Percentiles rank a stretch among this genome's conserved stretches.
phyloP scores from a whole-genome alignment of 331 rosid genomes.

The Malus hybrid region DNA sequence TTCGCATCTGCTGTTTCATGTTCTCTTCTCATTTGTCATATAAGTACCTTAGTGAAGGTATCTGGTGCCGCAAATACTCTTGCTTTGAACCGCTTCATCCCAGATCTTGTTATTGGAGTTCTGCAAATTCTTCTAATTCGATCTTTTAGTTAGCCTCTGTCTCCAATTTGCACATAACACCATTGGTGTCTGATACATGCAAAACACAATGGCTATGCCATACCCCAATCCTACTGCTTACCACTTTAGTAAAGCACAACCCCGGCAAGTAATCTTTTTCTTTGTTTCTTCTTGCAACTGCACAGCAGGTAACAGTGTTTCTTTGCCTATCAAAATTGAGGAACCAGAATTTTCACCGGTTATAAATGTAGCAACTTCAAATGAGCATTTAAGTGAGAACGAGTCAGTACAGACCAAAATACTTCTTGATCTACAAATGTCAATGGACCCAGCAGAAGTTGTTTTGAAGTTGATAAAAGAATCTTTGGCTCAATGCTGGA shows the following conservation, averaged over 20 bases:
- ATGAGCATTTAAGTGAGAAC: conserved; percentile 13
- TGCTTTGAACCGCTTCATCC: not conserved
- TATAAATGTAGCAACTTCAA: not conserved
- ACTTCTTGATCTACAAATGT: conserved; percentile 18
- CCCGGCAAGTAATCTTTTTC: not conserved
- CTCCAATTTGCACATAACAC: not conserved
- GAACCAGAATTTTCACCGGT: conserved; percentile 1
- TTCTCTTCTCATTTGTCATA: not conserved
- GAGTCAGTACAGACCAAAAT: conserved; percentile 9
- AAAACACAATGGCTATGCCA: not conserved
- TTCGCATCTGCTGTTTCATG: not conserved
- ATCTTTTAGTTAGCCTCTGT: not conserved
- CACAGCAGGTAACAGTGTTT: not conserved
- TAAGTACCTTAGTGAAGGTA: not conserved
- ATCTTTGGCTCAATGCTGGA: conserved; percentile 6
- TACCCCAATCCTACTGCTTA: not conserved
- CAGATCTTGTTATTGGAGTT: not conserved
- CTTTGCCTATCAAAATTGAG: conserved; percentile 4
- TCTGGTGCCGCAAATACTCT: not conserved
- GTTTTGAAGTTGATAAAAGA: conserved; percentile 6
- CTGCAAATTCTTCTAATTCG: not conserved
- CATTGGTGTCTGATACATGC: not conserved
- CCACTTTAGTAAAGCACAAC: not conserved
- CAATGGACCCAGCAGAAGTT: conserved; percentile 38
- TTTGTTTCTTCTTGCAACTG: not conserved